These are phyloP conservation scores for Colletotrichum spinosum DNA, from an alignment of 2,329 filamentous ascomycete genomes.

Conservation along the genomic window DNA sequence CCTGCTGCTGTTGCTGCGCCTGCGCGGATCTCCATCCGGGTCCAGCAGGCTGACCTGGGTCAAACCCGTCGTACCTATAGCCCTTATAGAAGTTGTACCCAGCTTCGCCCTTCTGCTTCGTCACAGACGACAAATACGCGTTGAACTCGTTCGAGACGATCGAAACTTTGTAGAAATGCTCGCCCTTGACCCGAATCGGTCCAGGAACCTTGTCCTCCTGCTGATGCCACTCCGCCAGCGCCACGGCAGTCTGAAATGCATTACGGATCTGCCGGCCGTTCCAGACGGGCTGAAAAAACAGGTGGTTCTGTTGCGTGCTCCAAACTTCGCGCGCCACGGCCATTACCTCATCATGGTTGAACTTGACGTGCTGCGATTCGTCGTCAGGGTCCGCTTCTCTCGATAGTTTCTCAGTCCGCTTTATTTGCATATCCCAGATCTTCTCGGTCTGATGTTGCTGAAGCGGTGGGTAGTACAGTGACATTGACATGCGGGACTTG, in stretches of 20 bases:
- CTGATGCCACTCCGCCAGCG: conserved; percentile 52
- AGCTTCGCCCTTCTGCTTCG: background rate
- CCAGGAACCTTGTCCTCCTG: conserved; percentile 31
- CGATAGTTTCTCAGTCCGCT: conserved; percentile 38
- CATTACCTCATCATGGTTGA: conserved; percentile 50
- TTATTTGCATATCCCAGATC: conserved; percentile 55
- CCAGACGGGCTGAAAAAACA: conserved; percentile 54
- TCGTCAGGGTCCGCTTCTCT: conserved; percentile 42
- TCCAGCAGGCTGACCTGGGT: background rate
- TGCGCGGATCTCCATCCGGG: background rate
- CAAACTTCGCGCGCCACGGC: conserved; percentile 45
- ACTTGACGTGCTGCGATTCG: conserved; percentile 46
- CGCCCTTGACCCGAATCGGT: conserved; percentile 33
- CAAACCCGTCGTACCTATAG: conserved; percentile 7
- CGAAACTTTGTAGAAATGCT: conserved; percentile 38
- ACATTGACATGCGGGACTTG: conserved; percentile 61
- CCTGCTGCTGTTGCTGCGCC: background rate
- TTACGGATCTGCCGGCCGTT: conserved; percentile 58
- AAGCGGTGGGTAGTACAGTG: conserved; percentile 49
- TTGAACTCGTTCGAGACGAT: conserved; percentile 40
- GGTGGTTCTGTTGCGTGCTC: conserved; percentile 55
- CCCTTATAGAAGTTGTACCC: background rate
- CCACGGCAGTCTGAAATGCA: conserved; percentile 58
- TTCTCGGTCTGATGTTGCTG: conserved; percentile 52
- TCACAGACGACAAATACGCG: conserved; percentile 33